These are phyloP conservation scores for Epicoccum sorghinum DNA, from an alignment of 2,329 filamentous ascomycete species.

Conservation along the genomic window DNA sequence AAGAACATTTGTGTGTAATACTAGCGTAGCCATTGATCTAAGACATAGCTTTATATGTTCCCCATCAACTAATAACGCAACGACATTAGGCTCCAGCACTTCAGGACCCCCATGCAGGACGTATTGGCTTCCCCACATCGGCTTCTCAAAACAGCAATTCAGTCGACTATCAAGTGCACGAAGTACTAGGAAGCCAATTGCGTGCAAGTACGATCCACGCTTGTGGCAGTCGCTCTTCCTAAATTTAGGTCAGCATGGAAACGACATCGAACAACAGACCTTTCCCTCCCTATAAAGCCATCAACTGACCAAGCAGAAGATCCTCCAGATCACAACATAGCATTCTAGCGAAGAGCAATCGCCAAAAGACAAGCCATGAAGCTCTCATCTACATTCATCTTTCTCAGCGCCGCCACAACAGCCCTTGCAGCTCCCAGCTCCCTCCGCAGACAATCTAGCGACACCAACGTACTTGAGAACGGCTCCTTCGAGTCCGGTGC, in stretches of 20 bases:
- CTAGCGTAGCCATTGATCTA: too few species aligned
- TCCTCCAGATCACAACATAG: neutral
- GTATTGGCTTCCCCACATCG: neutral
- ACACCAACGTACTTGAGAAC: neutral
- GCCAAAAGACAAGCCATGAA: neutral
- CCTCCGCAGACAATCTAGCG: neutral
- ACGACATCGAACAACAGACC: too few species aligned
- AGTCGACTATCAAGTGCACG: neutral
- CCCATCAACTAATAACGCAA: neutral
- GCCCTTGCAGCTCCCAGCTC: neutral
- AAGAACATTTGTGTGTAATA: too few species aligned
- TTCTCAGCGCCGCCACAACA: neutral
- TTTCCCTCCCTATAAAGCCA: too few species aligned
- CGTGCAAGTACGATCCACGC: too few species aligned
- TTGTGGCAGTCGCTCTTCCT: too few species aligned
- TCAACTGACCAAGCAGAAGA: too few species aligned
- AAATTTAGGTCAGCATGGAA: too few species aligned
- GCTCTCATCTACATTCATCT: neutral
- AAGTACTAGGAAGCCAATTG: too few species aligned
- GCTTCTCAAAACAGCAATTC: neutral
- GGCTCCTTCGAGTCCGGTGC: neutral
- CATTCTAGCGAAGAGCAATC: neutral
- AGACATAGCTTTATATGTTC: too few species aligned
- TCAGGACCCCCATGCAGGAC: neutral
- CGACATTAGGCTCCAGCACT: neutral